A percentile compares a stretch with the other conserved stretches of the same genome.
Evolutionary conservation across 441 rosid species (phyloP).

Genomic region (Metrosideros polymorpha): DNA sequence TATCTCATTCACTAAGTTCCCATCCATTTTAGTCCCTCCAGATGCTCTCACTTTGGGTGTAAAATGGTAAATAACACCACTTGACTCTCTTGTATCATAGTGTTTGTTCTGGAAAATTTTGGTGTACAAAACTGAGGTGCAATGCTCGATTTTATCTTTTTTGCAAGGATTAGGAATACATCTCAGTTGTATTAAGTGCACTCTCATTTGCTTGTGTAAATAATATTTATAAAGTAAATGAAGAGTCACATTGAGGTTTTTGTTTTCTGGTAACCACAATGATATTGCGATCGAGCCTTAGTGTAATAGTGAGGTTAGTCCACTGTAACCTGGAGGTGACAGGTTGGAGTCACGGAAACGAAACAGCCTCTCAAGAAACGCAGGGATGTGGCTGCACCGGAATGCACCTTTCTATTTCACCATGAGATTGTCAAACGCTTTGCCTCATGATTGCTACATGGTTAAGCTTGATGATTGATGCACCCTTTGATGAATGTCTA

Average conservation of each 20-base stretch:
- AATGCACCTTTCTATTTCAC: neutral
- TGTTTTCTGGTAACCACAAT: neutral
- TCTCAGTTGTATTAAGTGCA: neutral
- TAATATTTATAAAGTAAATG: neutral
- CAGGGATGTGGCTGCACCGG: neutral
- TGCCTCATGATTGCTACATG: neutral
- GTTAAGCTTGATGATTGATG: neutral
- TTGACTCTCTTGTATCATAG: constrained; percentile 19
- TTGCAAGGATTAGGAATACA: neutral
- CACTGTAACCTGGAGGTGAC: neutral
- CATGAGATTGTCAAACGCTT: neutral
- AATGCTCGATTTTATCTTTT: neutral
- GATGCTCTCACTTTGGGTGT: constrained; percentile 75
- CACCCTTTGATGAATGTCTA: neutral
- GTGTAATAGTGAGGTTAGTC: neutral
- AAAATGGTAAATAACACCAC: constrained; percentile 43
- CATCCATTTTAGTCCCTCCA: constrained; percentile 58
- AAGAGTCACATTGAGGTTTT: neutral
- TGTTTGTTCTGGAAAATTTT: neutral
- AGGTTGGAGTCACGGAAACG: neutral
- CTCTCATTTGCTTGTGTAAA: neutral
- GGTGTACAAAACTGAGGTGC: neutral
- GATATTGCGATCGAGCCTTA: neutral
- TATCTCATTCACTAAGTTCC: constrained; percentile 67
- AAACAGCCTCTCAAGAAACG: neutral